These are phyloP conservation scores for Pseudonitzschia multiseries DNA, from an alignment of 108 stramenopile species.

Conservation along the genomic window DNA sequence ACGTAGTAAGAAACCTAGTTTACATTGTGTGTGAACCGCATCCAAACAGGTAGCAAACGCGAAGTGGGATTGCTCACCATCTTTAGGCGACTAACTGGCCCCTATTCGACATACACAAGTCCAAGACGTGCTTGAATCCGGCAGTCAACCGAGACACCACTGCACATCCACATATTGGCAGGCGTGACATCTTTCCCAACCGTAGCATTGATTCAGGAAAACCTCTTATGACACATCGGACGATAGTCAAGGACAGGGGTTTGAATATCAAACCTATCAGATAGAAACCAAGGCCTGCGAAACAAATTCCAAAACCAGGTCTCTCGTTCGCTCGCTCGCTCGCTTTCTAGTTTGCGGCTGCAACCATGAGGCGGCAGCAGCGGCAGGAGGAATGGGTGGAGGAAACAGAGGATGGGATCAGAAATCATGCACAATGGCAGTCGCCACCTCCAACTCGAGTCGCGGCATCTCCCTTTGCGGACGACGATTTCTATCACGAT, in stretches of 20 bases:
- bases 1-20: too few relatives aligned
- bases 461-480: background rate
- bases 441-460: constrained; percentile 16
- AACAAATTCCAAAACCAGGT: too few relatives aligned
- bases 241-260: background rate
- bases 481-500: constrained; percentile 1
- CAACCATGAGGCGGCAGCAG: background rate
- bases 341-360: background rate
- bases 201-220: background rate
- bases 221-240: background rate
- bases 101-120: too few relatives aligned
- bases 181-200: background rate
- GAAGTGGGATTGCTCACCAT: too few relatives aligned
- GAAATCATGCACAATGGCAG: background rate
- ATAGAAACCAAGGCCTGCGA: background rate
- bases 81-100: too few relatives aligned
- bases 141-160: too few relatives aligned
- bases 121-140: too few relatives aligned
- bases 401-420: background rate
- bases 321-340: background rate
- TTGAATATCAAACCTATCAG: background rate
- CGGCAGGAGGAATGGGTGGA: background rate
- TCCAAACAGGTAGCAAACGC: too few relatives aligned
- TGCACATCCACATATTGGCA: too few relatives aligned
- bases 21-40: too few relatives aligned